Percentiles rank a stretch among this genome's conserved stretches.
Conservation (phyloP, 805 yeast species). For the Grigorovia transvaalensis region DNA sequence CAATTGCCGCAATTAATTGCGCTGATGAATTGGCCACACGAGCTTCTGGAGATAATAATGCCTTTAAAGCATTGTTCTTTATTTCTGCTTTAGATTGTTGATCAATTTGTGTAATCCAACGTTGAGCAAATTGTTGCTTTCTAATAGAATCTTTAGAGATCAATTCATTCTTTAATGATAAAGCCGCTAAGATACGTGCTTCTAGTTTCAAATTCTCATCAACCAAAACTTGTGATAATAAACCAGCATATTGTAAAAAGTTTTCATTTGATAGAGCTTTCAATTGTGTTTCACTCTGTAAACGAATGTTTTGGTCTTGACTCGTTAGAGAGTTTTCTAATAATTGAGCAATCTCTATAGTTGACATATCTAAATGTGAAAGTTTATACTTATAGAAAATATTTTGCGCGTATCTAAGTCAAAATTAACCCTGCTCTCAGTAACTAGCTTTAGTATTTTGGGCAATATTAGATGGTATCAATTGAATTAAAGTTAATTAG, state of each 20-base stretch:
- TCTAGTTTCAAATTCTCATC: conserved; percentile 57
- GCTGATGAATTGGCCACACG: conserved; percentile 85
- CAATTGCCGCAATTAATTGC: conserved; percentile 91
- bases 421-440: background rate
- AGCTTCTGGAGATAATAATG: conserved; percentile 51
- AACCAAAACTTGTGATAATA: conserved; percentile 61
- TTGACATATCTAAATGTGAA: conserved; percentile 14
- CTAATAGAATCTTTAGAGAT: conserved; percentile 67
- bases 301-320: conserved; percentile 55
- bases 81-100: conserved; percentile 46
- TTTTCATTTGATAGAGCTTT: conserved; percentile 59
- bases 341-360: conserved; percentile 49
- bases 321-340: conserved; percentile 72
- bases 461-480: background rate
- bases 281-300: conserved; percentile 71
- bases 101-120: conserved; percentile 60
- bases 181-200: conserved; percentile 85
- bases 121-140: conserved; percentile 47
- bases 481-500: background rate
- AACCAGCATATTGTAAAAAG: conserved; percentile 62
- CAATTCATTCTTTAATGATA: conserved; percentile 78
- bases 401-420: background rate
- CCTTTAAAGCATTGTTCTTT: conserved; percentile 51
- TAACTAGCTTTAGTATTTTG: background rate
- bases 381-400: background rate